These are phyloP conservation scores for Pyrus betulifolia DNA, from an alignment of 306 rosid species.

Conservation along the genomic window DNA sequence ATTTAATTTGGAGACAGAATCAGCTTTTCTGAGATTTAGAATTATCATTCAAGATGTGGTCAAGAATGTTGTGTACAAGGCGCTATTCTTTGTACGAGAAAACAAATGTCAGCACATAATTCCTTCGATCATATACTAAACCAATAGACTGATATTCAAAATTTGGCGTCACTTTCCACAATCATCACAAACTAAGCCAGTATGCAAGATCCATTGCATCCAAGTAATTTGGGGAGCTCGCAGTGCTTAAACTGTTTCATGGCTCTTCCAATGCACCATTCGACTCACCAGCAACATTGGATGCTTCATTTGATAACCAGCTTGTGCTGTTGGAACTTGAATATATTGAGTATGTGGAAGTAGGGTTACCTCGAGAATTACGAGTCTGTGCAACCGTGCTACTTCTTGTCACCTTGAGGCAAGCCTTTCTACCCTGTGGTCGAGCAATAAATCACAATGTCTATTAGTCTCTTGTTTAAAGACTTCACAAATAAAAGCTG, in stretches of 20 bases:
- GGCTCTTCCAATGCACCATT: conserved; percentile 55
- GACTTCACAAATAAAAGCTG: background rate
- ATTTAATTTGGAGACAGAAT: background rate
- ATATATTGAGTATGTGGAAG: conserved; percentile 47
- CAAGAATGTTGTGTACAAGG: background rate
- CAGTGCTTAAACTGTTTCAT: conserved; percentile 21
- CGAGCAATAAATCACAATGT: background rate
- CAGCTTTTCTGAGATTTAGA: background rate
- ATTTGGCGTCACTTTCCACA: background rate
- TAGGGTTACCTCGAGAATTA: conserved; percentile 55
- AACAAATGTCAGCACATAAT: background rate
- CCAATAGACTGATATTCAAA: background rate
- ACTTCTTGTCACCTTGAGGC: conserved; percentile 80
- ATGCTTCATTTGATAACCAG: conserved; percentile 68
- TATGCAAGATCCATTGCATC: background rate
- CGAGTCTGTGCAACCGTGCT: conserved; percentile 68
- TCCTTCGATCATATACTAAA: background rate
- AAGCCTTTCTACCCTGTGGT: conserved; percentile 90
- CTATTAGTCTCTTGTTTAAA: background rate
- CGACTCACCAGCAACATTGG: conserved; percentile 51
- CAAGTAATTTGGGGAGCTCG: background rate
- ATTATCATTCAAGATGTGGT: background rate
- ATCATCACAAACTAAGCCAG: background rate
- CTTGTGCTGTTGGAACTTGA: conserved; percentile 41
- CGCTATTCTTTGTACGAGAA: background rate